Evolutionary conservation across 2,329 filamentous ascomycete species (phyloP), one percentile per base, ranked within the genome.

Genomic region (Diaporthe vexans): DNA sequence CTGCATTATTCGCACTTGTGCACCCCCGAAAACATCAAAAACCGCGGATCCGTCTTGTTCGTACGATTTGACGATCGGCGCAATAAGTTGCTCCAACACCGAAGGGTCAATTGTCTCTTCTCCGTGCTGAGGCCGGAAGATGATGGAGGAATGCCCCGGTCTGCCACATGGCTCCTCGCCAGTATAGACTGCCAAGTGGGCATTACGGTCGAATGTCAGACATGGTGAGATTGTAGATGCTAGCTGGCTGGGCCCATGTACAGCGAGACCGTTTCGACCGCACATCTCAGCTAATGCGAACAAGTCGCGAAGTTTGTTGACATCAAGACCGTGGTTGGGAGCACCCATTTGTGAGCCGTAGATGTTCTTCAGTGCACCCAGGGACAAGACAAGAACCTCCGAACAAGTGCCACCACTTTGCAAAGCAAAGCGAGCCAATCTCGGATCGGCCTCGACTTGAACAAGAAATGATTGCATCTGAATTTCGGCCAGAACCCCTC

Each of bases 201-300:
- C 70, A 37, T 63, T 72, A 1, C 70, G 70, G 43, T 72, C 70
- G 33, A 72, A 72, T 15, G 58, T 26, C n/a, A 72, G 58, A n/a
- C 70, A 52, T 54, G 70, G 70, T 21, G 58, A 48, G 33, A 65
- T 17, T 29, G 58, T 58, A 72, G 70, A 65, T 10, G 4, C n/a
- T 33, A 72, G 11, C 51, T 72, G 70, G 29, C 57, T 65, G 7
- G 70, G 70, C n/a, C 24, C 52, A n/a, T 65, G 48, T 15, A 72
- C 70, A 10, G 58, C 70, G 35, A 72, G 70, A 11, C 35, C 26
- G 13, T 65, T 56, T 51, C 24, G 35, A 4, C 70, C 24, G 46
- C 70, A 65, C 15, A 43, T 40, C 2, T 65, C 58, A 9, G 70
- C 46, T 6, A 72, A 24, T 0, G 46, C 4, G 3, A 35, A 17